Evolutionary conservation across 176 grass and related monocot genomes (phyloP), one percentile per base, ranked within the genome.

Genomic region (Juncus effusus): DNA sequence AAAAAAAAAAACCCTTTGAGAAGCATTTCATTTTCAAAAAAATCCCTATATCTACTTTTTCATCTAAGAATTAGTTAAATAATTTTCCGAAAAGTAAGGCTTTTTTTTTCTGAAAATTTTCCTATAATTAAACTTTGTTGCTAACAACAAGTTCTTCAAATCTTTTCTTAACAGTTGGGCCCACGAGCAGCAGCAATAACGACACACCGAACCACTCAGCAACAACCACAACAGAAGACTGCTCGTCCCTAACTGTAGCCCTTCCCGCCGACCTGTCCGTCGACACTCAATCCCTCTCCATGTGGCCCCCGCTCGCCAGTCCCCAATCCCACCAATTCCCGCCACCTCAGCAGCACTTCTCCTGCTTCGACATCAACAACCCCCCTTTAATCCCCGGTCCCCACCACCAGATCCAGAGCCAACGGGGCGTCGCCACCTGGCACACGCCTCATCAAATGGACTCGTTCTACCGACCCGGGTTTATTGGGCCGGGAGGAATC

Each of bases 191-290:
- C 62, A 62, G 15, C 16, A 51, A 49, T 61, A 61, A 38, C 10
- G 57, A 63, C 10, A 11, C 61, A 62, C 16, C 56, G 61, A 83
- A 60, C 73, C 82, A 86, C 80, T 93, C 83, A 73, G n/a, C n/a
- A 28, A 76, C 82, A 16, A 55, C 80, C 69, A 69, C 80, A 52
- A 59, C 74, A 10, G 88, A 89, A 84, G 88, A 93, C 59, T 72
- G 53, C 39, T 68, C 65, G 28, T 78, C 78, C 2, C 69, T 93
- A 36, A 76, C 73, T 9, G 94, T 93, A 65, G 88, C 94, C 71
- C 94, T 97, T 54, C 94, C 94, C 62, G 94, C 88, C 51, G 94
- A 97, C 80, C 77, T 97, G 69, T 99, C 88, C 35, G 85, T 97
- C 40, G 94, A 97, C 74, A 93, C 94, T 78, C 75, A 86, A 28